These are phyloP conservation scores for Barnettozyma salicaria DNA, from an alignment of 805 yeast genomes.

Conservation along the genomic window DNA sequence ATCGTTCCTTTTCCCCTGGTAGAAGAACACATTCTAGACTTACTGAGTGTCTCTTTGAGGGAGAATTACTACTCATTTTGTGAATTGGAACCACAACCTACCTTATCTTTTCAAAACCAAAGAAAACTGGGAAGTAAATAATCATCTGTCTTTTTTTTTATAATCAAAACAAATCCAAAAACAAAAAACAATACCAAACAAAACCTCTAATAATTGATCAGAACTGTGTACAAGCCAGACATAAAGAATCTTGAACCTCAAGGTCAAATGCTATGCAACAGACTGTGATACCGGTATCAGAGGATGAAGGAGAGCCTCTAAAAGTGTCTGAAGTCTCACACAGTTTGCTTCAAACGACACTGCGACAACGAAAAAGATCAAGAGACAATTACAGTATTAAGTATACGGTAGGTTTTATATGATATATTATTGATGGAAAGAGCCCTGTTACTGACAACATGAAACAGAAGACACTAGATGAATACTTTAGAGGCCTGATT, in stretches of 20 bases:
- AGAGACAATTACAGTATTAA: background rate
- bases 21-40: conserved; percentile 3
- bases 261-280: no score
- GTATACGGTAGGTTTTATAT: conserved; percentile 7
- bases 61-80: conserved; percentile 9
- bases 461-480: background rate
- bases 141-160: no score
- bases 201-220: conserved; percentile 1
- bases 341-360: background rate
- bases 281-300: conserved; percentile 11
- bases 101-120: no score
- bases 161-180: background rate
- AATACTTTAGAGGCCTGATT: background rate
- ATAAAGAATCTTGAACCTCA: background rate
- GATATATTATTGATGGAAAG: no score
- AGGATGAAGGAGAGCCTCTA: conserved; percentile 8
- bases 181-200: background rate
- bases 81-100: background rate
- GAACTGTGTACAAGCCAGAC: background rate
- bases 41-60: conserved; percentile 27
- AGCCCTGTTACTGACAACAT: background rate
- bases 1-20: background rate
- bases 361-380: conserved; percentile 1
- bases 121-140: no score
- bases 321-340: conserved; percentile 7